phyloP scores from a whole-genome alignment of 75 land plant genomes.

The Selaginella tamariscina region DNA sequence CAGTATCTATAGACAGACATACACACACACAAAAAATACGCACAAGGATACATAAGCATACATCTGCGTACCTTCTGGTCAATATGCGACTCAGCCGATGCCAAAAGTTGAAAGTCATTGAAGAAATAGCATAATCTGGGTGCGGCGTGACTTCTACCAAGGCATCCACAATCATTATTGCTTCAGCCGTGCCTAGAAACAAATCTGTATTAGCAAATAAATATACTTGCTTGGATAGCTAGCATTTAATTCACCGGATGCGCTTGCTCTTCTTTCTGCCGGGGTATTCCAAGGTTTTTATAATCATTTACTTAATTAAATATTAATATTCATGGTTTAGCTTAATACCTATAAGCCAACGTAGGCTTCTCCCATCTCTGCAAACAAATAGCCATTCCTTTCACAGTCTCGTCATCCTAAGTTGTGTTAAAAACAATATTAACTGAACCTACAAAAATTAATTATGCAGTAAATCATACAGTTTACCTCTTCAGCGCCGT shows the following conservation, averaged over 20 bases:
- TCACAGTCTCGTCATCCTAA: conserved; percentile 86
- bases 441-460: too few species aligned
- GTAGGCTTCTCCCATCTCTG: conserved; percentile 95
- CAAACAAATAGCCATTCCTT: conserved; percentile 94
- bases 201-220: background rate
- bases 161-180: conserved; percentile 83
- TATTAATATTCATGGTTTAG: too few species aligned
- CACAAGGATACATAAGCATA: conserved; percentile 8
- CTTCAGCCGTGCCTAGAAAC: conserved; percentile 67
- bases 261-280: too few species aligned
- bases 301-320: too few species aligned
- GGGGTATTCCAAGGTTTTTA: too few species aligned
- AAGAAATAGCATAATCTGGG: conserved; percentile 84
- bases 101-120: conserved; percentile 97
- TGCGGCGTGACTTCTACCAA: conserved; percentile 83
- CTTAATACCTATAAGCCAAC: conserved; percentile 87
- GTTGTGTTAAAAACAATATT: too few species aligned
- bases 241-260: too few species aligned
- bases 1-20: too few species aligned
- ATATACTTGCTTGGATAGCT: too few species aligned
- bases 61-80: conserved; percentile 58
- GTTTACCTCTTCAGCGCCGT: background rate
- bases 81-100: conserved; percentile 59
- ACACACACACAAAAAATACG: too few species aligned
- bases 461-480: background rate